Evolutionary conservation across 148 eudicot species (phyloP), one percentile per base, ranked within the genome.

Genomic region (Hydrangea macrophylla): DNA sequence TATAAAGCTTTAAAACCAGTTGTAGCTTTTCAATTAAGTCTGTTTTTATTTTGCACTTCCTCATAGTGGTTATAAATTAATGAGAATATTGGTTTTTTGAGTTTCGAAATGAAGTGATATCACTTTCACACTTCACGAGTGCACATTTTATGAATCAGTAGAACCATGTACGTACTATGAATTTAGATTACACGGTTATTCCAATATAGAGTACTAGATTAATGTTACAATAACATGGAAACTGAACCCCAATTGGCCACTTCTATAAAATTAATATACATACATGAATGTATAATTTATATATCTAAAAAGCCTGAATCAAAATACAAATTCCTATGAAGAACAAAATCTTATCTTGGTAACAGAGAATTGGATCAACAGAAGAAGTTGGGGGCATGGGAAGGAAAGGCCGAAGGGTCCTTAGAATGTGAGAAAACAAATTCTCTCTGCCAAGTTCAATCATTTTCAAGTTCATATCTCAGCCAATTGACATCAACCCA

Each of bases 321-420:
- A 13, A 24, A 42, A 6, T 63, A 55, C 32, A 15, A 64, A 45
- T 24, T 50, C 30, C 68, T 6, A 31, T 40, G 48, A 8, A 12
- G 42, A 48, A 64, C 56, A 15, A 64, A 64, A 64, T 60, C 45
- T 48, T 25, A 27, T 39, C 37, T 70, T 33, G 68, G 53, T 54
- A 36, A 62, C 62, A 23, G 40, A 9, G 60, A 71, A 61, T 51
- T 50, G 20, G 26, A 61, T 51, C n/a, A 20, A 61, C 18, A 26
- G 23, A 37, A n/a, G n/a, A n/a, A 26, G 58, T 45, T 32, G 39
- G n/a, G n/a, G 73, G 67, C 57, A 30, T 25, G 39, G 44, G 8
- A 18, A 8, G 8, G 39, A 35, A 8, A 35, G 39, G 8, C 4
- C 4, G 39, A 35, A 8, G 8, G 58, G 30, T 13, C 9, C 36